Base-by-base conservation (phyloP, 2,329 filamentous ascomycete species). In the Bimuria novae-zelandiae region DNA sequence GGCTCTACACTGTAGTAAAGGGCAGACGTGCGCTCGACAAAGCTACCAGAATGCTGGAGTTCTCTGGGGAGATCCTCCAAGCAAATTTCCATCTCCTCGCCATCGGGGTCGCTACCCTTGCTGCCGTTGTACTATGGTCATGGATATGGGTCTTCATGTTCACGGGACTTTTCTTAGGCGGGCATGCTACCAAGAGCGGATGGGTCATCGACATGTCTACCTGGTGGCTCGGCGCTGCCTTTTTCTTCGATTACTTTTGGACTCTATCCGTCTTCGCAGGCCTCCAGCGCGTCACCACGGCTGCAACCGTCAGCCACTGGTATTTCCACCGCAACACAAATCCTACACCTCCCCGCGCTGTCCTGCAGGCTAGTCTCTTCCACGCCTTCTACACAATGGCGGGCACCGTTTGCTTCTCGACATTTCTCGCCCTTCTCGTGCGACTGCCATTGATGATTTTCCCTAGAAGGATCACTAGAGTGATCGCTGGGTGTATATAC, bases 121-220 rank as follows among this genome's bases (percentile, higher is more conserved):
- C 79, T 6, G 78, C 87, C 22, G 88, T 96, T 37, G 89, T 97
- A 8, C 77, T 85, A 12, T 97, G 92, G 89, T 97, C 92, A 0
- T 99, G 94, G 94, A 74, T 89, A 6, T 99, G 94, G 94, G 85
- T 97, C 62, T 86, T 87, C 64, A 97, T 99, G 92, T 97, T 99
- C 74, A 93, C 92, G 7, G 84, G 92, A 39, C 87, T 97, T 53
- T 99, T 99, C 73, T 85, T 97, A 54, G 91, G 90, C n/a, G 94
- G 94, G 0, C 89, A 92, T 72, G 86, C 93, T 60, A 85, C 82
- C 55, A 78, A 76, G 55, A 67, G 65, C 3, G 77, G 87, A 36
- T 97, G 95, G 75, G 83, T 96, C 65, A 91, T 97, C 67, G 89
- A 91, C 68, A 78, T 89, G 16, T 91, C 90, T 54, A 96, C 88